These are phyloP conservation scores for Hypoxylon sp. DNA, from an alignment of 2,329 filamentous ascomycete genomes.

Conservation along the genomic window DNA sequence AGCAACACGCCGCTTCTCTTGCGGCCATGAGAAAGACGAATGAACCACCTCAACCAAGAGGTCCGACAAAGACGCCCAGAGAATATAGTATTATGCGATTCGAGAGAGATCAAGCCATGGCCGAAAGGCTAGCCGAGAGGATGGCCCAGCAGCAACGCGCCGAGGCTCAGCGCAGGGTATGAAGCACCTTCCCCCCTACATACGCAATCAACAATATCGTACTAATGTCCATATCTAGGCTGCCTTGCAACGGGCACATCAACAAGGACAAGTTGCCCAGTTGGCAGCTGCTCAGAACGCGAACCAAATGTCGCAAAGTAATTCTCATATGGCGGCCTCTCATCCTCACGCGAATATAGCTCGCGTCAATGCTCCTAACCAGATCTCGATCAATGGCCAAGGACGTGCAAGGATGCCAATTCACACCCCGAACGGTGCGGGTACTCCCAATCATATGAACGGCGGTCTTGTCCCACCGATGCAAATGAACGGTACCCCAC, in stretches of 20 bases:
- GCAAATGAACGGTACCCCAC: constrained; percentile 71
- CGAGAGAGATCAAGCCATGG: constrained; percentile 79
- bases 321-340: constrained; percentile 46
- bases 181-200: constrained; percentile 41
- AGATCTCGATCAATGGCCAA: constrained; percentile 57
- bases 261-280: constrained; percentile 55
- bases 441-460: constrained; percentile 58
- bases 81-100: constrained; percentile 91
- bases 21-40: constrained; percentile 84
- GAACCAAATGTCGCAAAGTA: constrained; percentile 49
- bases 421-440: constrained; percentile 61
- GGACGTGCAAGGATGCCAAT: constrained; percentile 62
- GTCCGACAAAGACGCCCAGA: constrained; percentile 77
- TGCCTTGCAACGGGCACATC: constrained; percentile 57
- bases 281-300: constrained; percentile 54
- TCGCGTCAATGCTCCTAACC: constrained; percentile 55
- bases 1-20: constrained; percentile 79
- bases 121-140: constrained; percentile 67
- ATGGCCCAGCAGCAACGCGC: constrained; percentile 66
- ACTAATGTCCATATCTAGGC: constrained; percentile 47
- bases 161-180: constrained; percentile 62
- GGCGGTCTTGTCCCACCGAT: constrained; percentile 62
- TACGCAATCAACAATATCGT: constrained; percentile 25
- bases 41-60: constrained; percentile 62
- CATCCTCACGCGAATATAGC: constrained; percentile 48